Percentiles rank a stretch among this genome's conserved stretches.
phyloP scores from a whole-genome alignment of 2,329 filamentous ascomycete species.

The Rutstroemia sp. region DNA sequence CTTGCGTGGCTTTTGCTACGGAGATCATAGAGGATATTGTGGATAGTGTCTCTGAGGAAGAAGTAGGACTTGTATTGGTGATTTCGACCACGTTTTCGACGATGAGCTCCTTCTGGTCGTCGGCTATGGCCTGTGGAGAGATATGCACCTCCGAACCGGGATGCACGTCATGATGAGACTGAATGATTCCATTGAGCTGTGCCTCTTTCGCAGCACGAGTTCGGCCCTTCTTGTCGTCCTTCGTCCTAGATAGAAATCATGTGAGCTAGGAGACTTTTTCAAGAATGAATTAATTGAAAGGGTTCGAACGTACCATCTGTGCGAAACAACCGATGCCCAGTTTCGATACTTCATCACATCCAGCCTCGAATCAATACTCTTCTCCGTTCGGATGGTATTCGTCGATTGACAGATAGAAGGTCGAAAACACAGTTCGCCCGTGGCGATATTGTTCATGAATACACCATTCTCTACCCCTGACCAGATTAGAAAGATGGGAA shows the following conservation, averaged over 20 bases:
- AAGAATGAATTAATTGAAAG: background rate
- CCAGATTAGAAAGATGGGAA: no score
- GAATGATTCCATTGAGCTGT: background rate
- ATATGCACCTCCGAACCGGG: background rate
- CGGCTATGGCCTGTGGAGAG: background rate
- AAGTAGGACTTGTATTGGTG: no score
- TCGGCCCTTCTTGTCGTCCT: background rate
- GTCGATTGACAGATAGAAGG: background rate
- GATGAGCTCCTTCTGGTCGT: background rate
- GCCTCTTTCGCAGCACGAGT: background rate
- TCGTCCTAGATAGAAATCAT: background rate
- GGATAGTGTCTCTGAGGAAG: no score
- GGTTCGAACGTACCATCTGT: background rate
- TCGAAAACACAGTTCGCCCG: background rate
- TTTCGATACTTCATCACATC: constrained; percentile 4
- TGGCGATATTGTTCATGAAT: background rate
- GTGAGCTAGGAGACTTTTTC: background rate
- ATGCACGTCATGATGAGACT: no score
- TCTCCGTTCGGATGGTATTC: background rate
- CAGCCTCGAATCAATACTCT: no score
- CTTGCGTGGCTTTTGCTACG: no score
- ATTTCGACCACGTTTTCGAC: background rate
- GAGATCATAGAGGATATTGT: no score
- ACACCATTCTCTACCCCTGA: no score
- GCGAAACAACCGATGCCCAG: constrained; percentile 1